A percentile compares a stretch with the other conserved stretches of the same genome.
Conservation (phyloP, 1,139 yeast genomes). For the Wickerhamomyces sp. region DNA sequence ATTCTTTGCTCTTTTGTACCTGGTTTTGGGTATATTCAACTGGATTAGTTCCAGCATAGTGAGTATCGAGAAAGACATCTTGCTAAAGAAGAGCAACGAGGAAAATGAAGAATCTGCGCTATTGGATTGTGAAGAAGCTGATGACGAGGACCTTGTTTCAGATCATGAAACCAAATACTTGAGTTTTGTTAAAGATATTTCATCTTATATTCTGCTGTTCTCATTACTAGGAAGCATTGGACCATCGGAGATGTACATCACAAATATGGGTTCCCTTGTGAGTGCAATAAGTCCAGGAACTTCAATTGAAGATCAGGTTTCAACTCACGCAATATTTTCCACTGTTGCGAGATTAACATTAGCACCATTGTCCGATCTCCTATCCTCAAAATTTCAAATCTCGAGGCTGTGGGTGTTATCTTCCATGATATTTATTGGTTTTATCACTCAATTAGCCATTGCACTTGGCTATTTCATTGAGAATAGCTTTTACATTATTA, state of each 20-base stretch:
- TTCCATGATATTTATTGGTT: conserved; percentile 37
- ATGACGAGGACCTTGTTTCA: conserved; percentile 15
- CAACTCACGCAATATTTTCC: conserved; percentile 49
- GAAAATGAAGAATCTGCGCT: conserved; percentile 15
- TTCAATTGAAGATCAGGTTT: conserved; percentile 42
- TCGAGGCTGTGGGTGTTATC: conserved; percentile 42
- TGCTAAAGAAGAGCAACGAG: conserved; percentile 29
- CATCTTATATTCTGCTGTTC: conserved; percentile 59
- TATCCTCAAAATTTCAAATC: conserved; percentile 29
- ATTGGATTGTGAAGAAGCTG: conserved; percentile 12
- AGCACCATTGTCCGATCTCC: conserved; percentile 63
- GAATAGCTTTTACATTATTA: conserved; percentile 32
- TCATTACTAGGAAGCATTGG: conserved; percentile 72
- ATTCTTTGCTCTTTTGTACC: conserved; percentile 53
- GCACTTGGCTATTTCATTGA: conserved; percentile 13
- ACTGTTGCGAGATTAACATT: conserved; percentile 59
- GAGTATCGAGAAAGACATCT: conserved; percentile 51
- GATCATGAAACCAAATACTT: conserved; percentile 42
- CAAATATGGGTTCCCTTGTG: conserved; percentile 73
- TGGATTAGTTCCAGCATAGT: conserved; percentile 62
- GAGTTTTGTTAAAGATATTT: conserved; percentile 52
- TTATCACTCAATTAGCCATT: conserved; percentile 35
- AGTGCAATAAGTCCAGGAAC: conserved; percentile 23
- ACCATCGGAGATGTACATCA: conserved; percentile 82
- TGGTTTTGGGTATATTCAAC: conserved; percentile 50